Evolutionary conservation across 768 basidiomycete species (phyloP).

Genomic region (Lactarius psammicola): DNA sequence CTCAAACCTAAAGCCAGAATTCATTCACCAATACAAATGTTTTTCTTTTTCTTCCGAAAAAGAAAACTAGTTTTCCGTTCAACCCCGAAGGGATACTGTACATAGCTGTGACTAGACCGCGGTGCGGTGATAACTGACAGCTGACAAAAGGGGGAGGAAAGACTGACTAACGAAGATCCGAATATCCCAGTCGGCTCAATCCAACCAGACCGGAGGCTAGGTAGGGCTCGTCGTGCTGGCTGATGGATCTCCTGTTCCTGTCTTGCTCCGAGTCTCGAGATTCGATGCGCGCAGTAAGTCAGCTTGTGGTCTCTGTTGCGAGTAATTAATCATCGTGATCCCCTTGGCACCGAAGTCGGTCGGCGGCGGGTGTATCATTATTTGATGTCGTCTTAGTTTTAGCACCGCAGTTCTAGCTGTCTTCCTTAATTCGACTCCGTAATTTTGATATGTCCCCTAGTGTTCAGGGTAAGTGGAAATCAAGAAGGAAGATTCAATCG

Average conservation of each 20-base stretch:
- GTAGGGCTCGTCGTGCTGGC: neutral
- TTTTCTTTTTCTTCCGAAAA: neutral
- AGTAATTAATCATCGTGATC: neutral
- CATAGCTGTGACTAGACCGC: neutral
- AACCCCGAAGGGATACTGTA: neutral
- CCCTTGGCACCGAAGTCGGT: conserved; percentile 1
- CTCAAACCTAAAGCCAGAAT: neutral
- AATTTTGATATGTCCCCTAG: neutral
- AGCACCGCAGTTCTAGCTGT: neutral
- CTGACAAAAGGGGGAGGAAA: neutral
- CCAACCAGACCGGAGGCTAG: neutral
- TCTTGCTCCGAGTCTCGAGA: neutral
- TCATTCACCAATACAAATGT: neutral
- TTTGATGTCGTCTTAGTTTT: neutral
- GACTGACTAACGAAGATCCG: conserved; percentile 8
- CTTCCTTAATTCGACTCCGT: neutral
- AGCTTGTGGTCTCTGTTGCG: neutral
- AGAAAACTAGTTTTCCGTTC: neutral
- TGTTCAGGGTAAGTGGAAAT: neutral
- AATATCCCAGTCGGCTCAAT: neutral
- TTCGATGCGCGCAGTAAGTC: neutral
- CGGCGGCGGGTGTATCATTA: neutral
- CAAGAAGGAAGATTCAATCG: conserved; percentile 2
- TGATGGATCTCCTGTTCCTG: conserved; percentile 2
- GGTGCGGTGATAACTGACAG: conserved; percentile 3